Conservation (phyloP, 1,284 basidiomycete species). For the Ceratobasidium sp. region DNA sequence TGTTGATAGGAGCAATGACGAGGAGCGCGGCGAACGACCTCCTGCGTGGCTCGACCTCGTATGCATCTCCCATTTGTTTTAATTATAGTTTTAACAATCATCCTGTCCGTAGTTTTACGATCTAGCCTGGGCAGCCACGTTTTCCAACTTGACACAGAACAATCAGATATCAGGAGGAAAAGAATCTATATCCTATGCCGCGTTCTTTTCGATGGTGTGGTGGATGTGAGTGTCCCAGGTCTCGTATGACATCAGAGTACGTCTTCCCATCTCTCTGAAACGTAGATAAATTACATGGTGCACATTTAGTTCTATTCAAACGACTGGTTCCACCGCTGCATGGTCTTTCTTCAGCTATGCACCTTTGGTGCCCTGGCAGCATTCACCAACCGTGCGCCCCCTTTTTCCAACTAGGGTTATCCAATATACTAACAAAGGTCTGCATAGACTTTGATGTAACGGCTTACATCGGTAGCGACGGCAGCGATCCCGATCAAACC, state of each 20-base stretch:
- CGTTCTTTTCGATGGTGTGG: slow-evolving; percentile 44
- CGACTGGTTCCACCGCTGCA: slow-evolving; percentile 43
- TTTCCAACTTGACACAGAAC: slow-evolving; percentile 39
- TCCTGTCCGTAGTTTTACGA: slow-evolving; percentile 16
- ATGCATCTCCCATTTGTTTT: neutral
- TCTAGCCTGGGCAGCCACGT: slow-evolving; percentile 42
- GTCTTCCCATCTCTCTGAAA: neutral
- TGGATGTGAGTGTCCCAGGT: slow-evolving; percentile 43
- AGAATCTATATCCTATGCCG: slow-evolving; percentile 36
- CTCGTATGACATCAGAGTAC: slow-evolving; percentile 35
- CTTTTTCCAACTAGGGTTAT: neutral
- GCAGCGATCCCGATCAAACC: neutral
- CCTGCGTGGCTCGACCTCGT: slow-evolving; percentile 41
- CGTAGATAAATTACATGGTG: neutral
- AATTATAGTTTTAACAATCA: neutral
- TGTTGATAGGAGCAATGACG: slow-evolving; percentile 38
- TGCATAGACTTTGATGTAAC: slow-evolving; percentile 27
- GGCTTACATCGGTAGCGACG: neutral
- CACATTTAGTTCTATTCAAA: slow-evolving; percentile 40
- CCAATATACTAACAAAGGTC: neutral
- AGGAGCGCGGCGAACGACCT: slow-evolving; percentile 38
- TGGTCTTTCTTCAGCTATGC: slow-evolving; percentile 40
- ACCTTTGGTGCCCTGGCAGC: slow-evolving; percentile 33
- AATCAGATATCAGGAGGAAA: slow-evolving; percentile 32
- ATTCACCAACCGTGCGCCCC: slow-evolving; percentile 27